phyloP scores from a whole-genome alignment of 192 early-diverging fungal species.

The Entrophospora sp. region DNA sequence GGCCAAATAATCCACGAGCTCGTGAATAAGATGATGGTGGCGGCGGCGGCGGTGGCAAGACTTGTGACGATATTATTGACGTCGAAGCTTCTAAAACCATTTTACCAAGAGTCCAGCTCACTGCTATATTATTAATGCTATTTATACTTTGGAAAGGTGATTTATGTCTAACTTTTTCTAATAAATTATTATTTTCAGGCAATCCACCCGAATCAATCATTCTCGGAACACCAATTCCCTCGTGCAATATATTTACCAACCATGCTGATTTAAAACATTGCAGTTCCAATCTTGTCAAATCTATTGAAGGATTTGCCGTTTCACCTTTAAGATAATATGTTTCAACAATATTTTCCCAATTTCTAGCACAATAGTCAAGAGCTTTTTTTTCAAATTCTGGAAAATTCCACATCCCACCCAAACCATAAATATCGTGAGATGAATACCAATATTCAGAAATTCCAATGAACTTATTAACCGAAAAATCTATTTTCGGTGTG shows the following conservation, averaged over 20 bases:
- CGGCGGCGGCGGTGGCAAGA: not conserved
- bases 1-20: constrained; percentile 6
- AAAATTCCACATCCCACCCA: constrained; percentile 76
- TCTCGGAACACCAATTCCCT: constrained; percentile 78
- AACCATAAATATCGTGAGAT: constrained; percentile 64
- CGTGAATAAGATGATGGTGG: constrained; percentile 12
- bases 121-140: constrained; percentile 61
- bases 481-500: constrained; percentile 77
- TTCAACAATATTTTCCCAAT: constrained; percentile 56
- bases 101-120: constrained; percentile 84
- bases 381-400: constrained; percentile 59
- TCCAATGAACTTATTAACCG: constrained; percentile 71
- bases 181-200: constrained; percentile 37
- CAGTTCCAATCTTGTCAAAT: constrained; percentile 60
- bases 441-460: constrained; percentile 98
- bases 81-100: constrained; percentile 47
- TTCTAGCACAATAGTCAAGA: constrained; percentile 55
- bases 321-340: not conserved
- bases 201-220: constrained; percentile 27
- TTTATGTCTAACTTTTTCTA: not conserved
- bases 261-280: constrained; percentile 97
- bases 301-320: constrained; percentile 23
- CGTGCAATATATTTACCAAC: constrained; percentile 85
- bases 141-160: constrained; percentile 74
- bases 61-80: constrained; percentile 24